Evolutionary conservation across 2,329 filamentous ascomycete species (phyloP), one percentile per base, ranked within the genome.

Genomic region (Trichocomaceae sp.): DNA sequence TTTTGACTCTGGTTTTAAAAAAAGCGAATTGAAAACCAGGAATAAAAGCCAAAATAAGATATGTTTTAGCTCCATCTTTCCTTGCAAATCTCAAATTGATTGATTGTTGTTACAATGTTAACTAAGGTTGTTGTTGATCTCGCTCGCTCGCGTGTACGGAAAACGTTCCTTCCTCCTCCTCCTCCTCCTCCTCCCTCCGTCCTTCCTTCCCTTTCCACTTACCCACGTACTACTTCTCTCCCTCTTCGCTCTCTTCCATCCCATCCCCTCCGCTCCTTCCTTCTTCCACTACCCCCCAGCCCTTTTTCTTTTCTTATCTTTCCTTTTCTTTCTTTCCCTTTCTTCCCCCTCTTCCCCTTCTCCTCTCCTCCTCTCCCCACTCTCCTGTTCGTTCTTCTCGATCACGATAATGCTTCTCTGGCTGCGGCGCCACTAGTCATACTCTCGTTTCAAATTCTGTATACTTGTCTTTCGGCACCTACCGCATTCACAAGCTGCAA

Each of bases 201-300:
- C 22, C 33, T 50, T 50, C 47, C 53, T 55, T 47, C 47, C 20
- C 17, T 20, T 55, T 23, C 6, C 47, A 41, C 29, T 26, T 45
- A 10, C n/a, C n/a, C n/a, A n/a, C n/a, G n/a, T n/a, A 17, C 26
- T 48, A 19, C 26, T n/a, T 44, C 23, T 23, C 19, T 33, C 39
- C 31, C 37, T 33, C 39, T 19, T 33, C 33, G 44, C 15, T 48
- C 35, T 20, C 26, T 42, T 23, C 29, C 45, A 22, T 48, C 20
- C 29, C 45, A 22, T 48, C 20, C 35, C 37, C 20, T 56, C 49
- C 39, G 44, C 29, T 46, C 51, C 35, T 55, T 55, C 33, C 52
- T 37, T 50, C 47, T 37, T 37, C 41, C 20, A 31, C 31, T 8
- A 26, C 35, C 50, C 41, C 49, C 47, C 42, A 56, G 44, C 50